Evolutionary conservation across 495 filamentous ascomycete genomes (phyloP).

Genomic region (Penicillium crystallinum): DNA sequence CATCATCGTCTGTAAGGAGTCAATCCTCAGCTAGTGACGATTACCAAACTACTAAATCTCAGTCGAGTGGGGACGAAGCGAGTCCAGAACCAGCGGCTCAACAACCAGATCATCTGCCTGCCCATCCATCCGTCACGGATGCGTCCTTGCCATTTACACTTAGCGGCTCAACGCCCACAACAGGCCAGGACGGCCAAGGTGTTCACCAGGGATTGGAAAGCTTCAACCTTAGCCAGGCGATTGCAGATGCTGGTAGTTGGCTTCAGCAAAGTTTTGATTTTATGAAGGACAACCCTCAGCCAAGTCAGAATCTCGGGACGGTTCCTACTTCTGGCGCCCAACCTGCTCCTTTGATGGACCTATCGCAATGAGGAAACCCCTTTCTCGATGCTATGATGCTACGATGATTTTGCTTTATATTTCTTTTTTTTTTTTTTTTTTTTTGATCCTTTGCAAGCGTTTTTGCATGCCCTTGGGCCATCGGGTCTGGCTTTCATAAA

Average conservation of each 20-base stretch:
- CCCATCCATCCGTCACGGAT: conserved; percentile 7
- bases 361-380: background rate
- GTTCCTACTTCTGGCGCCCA: conserved; percentile 4
- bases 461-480: too few species aligned
- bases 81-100: background rate
- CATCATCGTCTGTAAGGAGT: background rate
- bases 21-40: background rate
- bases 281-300: conserved; percentile 22
- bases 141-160: conserved; percentile 28
- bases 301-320: conserved; percentile 6
- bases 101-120: background rate
- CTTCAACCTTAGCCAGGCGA: conserved; percentile 40
- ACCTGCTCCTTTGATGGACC: conserved; percentile 9
- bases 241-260: conserved; percentile 44
- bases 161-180: conserved; percentile 30
- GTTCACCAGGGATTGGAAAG: conserved; percentile 21
- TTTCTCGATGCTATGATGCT: background rate
- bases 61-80: background rate
- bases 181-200: conserved; percentile 37
- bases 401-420: background rate
- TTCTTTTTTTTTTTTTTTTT: background rate
- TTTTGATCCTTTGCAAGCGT: too few species aligned
- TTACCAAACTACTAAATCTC: conserved; percentile 4
- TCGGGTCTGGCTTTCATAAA: background rate
- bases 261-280: conserved; percentile 41